Evolutionary conservation across 441 rosid species (phyloP).

Genomic region (Codiaeum variegatum): DNA sequence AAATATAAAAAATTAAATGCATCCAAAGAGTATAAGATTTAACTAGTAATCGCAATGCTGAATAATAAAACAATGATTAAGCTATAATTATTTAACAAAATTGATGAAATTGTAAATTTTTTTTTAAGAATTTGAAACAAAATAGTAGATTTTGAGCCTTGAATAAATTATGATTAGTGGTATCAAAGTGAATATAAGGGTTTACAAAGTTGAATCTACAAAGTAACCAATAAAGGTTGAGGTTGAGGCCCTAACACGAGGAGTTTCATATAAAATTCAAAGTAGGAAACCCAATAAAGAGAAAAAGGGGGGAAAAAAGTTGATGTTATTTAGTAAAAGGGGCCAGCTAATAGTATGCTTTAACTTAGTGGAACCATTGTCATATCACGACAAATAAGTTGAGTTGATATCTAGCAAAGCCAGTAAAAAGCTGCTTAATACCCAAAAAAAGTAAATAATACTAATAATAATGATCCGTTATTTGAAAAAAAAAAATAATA

Average conservation of each 20-base stretch:
- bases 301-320: constrained; percentile 20
- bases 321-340: constrained; percentile 13
- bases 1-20: too few species aligned
- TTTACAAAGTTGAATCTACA: constrained; percentile 21
- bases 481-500: not conserved
- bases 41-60: too few species aligned
- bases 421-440: constrained; percentile 19
- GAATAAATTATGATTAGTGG: not conserved
- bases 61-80: not conserved
- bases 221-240: constrained; percentile 15
- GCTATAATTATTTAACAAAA: not conserved
- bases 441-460: not conserved
- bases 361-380: constrained; percentile 39
- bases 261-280: constrained; percentile 11
- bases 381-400: constrained; percentile 30
- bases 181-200: not conserved
- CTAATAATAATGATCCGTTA: not conserved
- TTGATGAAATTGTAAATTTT: not conserved
- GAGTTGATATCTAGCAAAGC: constrained; percentile 15
- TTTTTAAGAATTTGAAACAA: not conserved
- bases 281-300: constrained; percentile 20
- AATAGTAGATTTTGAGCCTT: not conserved
- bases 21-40: too few species aligned
- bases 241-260: constrained; percentile 5
- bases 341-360: constrained; percentile 31